Evolutionary conservation across 2,329 filamentous ascomycete species (phyloP).

Genomic region (Thielaviopsis punctulata): DNA sequence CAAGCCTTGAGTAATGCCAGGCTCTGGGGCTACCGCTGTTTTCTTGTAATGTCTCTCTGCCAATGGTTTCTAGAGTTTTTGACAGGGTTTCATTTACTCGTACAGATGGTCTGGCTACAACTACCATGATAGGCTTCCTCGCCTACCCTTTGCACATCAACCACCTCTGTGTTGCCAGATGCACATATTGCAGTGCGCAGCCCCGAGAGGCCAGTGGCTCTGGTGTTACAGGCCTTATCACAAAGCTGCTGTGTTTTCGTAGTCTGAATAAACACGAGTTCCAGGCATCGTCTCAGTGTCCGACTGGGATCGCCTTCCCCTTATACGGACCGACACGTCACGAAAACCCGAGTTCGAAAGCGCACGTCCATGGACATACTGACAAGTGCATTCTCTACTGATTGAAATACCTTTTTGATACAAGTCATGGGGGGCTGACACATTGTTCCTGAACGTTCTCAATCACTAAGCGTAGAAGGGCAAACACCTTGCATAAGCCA

Average conservation of each 20-base stretch:
- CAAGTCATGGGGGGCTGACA: too few species aligned
- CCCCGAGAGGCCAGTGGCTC: background rate
- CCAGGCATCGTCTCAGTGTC: background rate
- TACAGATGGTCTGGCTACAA: too few species aligned
- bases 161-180: background rate
- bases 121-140: background rate
- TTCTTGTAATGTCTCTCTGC: background rate
- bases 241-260: background rate
- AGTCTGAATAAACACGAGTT: background rate
- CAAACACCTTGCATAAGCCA: too few species aligned
- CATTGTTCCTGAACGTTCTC: too few species aligned
- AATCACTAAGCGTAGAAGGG: too few species aligned
- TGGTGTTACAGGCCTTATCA: background rate
- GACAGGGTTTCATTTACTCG: too few species aligned
- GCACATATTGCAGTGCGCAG: background rate
- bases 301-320: background rate
- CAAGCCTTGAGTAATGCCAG: background rate
- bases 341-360: too few species aligned
- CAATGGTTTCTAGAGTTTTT: background rate
- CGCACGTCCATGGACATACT: too few species aligned
- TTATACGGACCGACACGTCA: background rate
- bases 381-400: too few species aligned
- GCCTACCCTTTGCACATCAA: background rate
- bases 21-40: background rate
- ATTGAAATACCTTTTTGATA: too few species aligned